Evolutionary conservation across 768 basidiomycete genomes (phyloP), one percentile per base, ranked within the genome.

Genomic region (Botryobasidium botryosum): DNA sequence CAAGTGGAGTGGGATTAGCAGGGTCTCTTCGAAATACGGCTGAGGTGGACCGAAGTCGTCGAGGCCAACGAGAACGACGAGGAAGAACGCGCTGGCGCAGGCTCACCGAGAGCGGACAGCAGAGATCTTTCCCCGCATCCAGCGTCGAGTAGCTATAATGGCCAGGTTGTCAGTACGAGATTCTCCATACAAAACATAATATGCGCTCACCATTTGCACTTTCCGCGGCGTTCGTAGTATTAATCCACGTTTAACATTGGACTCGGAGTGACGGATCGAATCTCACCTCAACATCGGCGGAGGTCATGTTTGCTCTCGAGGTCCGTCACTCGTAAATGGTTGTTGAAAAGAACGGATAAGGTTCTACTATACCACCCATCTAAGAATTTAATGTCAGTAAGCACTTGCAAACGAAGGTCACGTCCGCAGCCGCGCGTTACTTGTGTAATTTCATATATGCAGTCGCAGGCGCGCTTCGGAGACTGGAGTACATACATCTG

Each of bases 81-180:
- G 57, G 35, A 51, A 17, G 64, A 50, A 21, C 78, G 69, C 72
- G 79, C 79, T 1, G 78, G 75, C 1, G 85, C 74, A 0, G 86
- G 79, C 54, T 81, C 76, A 51, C 72, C 72, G 10, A 91, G 72
- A 7, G 75, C 69, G 0, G 65, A 58, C 12, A 90, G 70, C 6
- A 90, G 67, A 31, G 75, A 65, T 18, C 86, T 87, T 59, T 83
- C 75, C 32, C 86, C 86, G 52, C 86, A 91, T 3, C 86, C 86
- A 23, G 85, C 64, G 53, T 91, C 86, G 39, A 87, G 63, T 5
- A 88, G 67, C 55, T 55, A 32, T 25, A 31, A 21, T 13, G 18
- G 25, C 24, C 10, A 23, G 35, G 21, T 20, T 15, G 21, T 21
- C 18, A 10, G 12, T 15, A 6, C 7, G 17, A 10, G 26, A 12